A percentile compares a stretch with the other conserved stretches of the same genome.
phyloP scores from a whole-genome alignment of 495 filamentous ascomycete genomes.

The Hamigera avellanea region DNA sequence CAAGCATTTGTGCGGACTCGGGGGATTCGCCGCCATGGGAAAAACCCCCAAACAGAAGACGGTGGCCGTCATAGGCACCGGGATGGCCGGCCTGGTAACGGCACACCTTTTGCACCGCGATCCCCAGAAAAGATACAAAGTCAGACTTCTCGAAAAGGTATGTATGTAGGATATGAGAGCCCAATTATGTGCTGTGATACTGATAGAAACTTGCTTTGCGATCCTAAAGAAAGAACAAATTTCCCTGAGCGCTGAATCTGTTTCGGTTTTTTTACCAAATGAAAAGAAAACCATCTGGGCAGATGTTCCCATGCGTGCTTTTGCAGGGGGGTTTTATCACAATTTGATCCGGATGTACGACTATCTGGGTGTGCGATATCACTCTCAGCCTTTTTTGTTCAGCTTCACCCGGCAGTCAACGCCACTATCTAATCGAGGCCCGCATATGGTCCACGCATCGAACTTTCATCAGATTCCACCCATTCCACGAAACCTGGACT shows the following conservation, averaged over 20 bases:
- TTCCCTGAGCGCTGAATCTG: not conserved
- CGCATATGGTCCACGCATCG: conserved; percentile 35
- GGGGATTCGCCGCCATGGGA: too few relatives aligned
- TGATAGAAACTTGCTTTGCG: not conserved
- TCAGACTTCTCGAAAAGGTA: conserved; percentile 39
- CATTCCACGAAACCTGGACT: conserved; percentile 10
- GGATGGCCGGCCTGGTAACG: conserved; percentile 41
- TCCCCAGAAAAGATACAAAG: conserved; percentile 25
- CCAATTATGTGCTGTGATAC: too few relatives aligned
- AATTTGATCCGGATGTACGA: conserved; percentile 43
- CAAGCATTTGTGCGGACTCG: too few relatives aligned
- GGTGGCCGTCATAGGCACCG: conserved; percentile 42
- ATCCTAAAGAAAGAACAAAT: not conserved
- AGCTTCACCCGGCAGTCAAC: conserved; percentile 7
- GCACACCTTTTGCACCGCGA: conserved; percentile 39
- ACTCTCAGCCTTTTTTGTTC: conserved; percentile 34
- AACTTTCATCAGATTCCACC: conserved; percentile 37
- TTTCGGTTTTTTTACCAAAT: not conserved
- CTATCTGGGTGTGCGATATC: conserved; percentile 34
- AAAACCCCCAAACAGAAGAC: conserved; percentile 3
- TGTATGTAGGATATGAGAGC: not conserved
- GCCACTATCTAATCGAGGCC: conserved; percentile 4
- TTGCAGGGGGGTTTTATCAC: conserved; percentile 42
- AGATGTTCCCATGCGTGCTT: conserved; percentile 48
- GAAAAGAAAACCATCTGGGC: conserved; percentile 24